These are phyloP conservation scores for Xylariaceae sp. DNA, from an alignment of 2,329 filamentous ascomycete genomes.

Conservation along the genomic window DNA sequence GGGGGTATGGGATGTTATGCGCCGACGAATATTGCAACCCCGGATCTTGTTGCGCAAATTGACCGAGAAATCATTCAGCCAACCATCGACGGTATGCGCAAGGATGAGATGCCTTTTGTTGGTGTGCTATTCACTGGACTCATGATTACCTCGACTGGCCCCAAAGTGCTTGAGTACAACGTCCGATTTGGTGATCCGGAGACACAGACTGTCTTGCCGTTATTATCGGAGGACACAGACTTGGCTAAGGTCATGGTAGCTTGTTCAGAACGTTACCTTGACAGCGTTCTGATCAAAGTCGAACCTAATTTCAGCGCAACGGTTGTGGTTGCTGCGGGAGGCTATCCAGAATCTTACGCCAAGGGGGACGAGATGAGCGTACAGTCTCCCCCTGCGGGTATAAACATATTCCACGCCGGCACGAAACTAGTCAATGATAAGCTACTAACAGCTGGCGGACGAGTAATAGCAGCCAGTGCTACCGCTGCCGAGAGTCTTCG, in stretches of 20 bases:
- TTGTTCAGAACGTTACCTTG: constrained; percentile 75
- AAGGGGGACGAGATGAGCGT: constrained; percentile 71
- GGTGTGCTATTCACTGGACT: constrained; percentile 82
- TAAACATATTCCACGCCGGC: constrained; percentile 90
- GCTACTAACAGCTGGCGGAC: constrained; percentile 79
- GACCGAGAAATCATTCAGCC: constrained; percentile 84
- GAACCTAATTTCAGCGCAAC: constrained; percentile 78
- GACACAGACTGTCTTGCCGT: constrained; percentile 77
- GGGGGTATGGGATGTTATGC: constrained; percentile 98
- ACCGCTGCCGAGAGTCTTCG: constrained; percentile 71
- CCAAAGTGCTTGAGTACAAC: constrained; percentile 78
- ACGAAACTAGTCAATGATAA: constrained; percentile 67
- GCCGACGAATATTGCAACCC: constrained; percentile 78
- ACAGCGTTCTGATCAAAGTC: constrained; percentile 68
- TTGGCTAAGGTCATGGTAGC: constrained; percentile 87
- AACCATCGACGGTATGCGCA: constrained; percentile 84
- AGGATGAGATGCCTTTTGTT: constrained; percentile 73
- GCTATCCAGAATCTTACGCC: constrained; percentile 84
- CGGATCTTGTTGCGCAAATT: constrained; percentile 75
- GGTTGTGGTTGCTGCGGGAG: constrained; percentile 89
- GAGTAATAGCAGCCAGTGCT: constrained; percentile 92
- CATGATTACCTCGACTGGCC: constrained; percentile 75
- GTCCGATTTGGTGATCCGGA: constrained; percentile 80
- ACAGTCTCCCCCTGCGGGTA: constrained; percentile 48
- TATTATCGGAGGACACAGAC: constrained; percentile 78